Conservation (phyloP, 805 yeast genomes). For the Komagataella pastoris region DNA sequence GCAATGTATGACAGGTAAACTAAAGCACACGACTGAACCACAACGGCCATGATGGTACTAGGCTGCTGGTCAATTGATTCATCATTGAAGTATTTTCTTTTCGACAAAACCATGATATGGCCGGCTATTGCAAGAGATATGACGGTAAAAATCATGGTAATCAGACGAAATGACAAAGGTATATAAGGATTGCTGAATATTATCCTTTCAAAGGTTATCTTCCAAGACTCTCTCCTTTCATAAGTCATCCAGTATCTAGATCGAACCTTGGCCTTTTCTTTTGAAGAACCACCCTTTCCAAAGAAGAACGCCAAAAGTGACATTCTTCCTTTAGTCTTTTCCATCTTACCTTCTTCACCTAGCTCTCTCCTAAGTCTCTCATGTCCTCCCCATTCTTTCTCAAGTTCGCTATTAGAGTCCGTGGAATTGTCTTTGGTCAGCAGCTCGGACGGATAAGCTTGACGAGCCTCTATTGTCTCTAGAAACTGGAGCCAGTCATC, state of each 20-base stretch:
- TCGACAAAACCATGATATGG: conserved; percentile 33
- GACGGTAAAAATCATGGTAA: conserved; percentile 43
- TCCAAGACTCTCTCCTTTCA: conserved; percentile 48
- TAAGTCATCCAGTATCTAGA: conserved; percentile 56
- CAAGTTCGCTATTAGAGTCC: conserved; percentile 22
- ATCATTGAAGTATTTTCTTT: conserved; percentile 14
- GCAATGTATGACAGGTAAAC: conserved; percentile 72
- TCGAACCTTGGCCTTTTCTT: conserved; percentile 23
- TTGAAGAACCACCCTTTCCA: conserved; percentile 1
- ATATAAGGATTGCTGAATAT: conserved; percentile 67
- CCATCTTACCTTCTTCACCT: conserved; percentile 17
- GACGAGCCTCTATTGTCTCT: conserved; percentile 13
- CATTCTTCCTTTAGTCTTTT: conserved; percentile 3
- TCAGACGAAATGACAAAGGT: conserved; percentile 61
- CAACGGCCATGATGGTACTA: conserved; percentile 85
- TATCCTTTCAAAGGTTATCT: conserved; percentile 44
- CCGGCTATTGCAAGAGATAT: conserved; percentile 65
- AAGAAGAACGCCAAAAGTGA: neutral
- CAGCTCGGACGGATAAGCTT: conserved; percentile 12
- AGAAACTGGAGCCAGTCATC: conserved; percentile 11
- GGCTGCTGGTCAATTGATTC: conserved; percentile 55
- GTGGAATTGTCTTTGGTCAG: conserved; percentile 14
- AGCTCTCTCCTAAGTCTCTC: conserved; percentile 43
- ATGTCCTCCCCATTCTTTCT: conserved; percentile 62
- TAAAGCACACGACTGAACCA: conserved; percentile 69